Evolutionary conservation across 2,329 filamentous ascomycete species (phyloP).

Genomic region (Colletotrichum gloeosporioides): DNA sequence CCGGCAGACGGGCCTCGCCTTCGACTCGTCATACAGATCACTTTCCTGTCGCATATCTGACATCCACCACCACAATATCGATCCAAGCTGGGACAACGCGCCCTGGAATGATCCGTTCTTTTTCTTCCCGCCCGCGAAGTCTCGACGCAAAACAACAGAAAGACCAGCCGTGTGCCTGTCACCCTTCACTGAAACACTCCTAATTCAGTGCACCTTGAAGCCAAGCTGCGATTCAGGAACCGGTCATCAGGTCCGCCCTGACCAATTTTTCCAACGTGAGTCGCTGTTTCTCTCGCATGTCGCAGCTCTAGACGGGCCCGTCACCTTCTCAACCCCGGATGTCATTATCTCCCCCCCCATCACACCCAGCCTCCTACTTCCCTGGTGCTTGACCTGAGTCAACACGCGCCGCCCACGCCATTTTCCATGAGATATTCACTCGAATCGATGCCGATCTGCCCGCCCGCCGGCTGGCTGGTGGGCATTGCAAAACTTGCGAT

Average conservation of each 20-base stretch:
- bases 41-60: neutral
- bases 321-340: neutral
- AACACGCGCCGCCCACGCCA: constrained; percentile 8
- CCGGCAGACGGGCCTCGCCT: neutral
- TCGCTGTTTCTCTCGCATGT: constrained; percentile 12
- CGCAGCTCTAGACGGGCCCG: constrained; percentile 1
- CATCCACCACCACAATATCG: neutral
- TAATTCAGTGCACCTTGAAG: neutral
- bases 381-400: constrained; percentile 6
- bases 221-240: neutral
- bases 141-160: constrained; percentile 10
- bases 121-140: neutral
- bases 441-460: neutral
- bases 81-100: neutral
- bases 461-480: neutral
- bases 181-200: constrained; percentile 1
- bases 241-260: neutral
- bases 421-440: neutral
- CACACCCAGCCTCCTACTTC: neutral
- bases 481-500: neutral
- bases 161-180: constrained; percentile 10
- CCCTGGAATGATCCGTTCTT: neutral
- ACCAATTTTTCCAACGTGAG: neutral
- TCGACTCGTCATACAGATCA: neutral
- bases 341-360: neutral